Evolutionary conservation across 176 grass and related monocot genomes (phyloP).

Genomic region (Neostapfia colusana): DNA sequence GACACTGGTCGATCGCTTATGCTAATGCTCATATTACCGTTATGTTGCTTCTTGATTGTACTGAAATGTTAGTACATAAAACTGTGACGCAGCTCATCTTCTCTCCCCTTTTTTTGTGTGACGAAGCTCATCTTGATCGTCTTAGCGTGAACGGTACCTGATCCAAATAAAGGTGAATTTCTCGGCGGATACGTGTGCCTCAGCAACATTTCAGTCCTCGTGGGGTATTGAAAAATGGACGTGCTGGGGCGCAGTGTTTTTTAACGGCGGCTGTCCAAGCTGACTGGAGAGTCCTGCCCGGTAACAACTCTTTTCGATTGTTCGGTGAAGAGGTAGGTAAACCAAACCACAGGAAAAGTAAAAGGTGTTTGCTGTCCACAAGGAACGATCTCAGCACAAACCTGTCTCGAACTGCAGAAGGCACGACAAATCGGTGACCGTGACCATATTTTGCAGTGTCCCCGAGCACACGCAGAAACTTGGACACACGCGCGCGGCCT

Average conservation of each 20-base stretch:
- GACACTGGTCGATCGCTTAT: too few relatives aligned
- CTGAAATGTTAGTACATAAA: too few relatives aligned
- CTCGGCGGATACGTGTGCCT: background rate
- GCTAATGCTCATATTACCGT: too few relatives aligned
- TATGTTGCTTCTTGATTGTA: too few relatives aligned
- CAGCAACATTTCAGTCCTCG: background rate
- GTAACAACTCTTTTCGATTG: background rate
- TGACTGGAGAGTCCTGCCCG: background rate
- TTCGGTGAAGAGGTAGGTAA: background rate
- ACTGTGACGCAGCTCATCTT: too few relatives aligned
- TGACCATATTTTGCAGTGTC: background rate
- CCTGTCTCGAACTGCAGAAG: background rate
- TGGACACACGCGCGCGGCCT: too few relatives aligned
- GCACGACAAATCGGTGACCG: background rate
- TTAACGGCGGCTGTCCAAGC: background rate
- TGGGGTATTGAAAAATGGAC: conserved; percentile 20
- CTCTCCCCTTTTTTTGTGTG: too few relatives aligned
- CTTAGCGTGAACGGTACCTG: background rate
- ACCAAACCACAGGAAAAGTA: background rate
- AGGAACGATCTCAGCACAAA: background rate
- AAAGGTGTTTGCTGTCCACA: background rate
- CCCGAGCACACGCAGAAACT: too few relatives aligned
- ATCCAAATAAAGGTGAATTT: background rate
- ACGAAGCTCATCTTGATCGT: too few relatives aligned
- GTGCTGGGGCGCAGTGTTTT: background rate